Base-by-base conservation (phyloP, 306 rosid genomes). In the Vigna nakashimae region DNA sequence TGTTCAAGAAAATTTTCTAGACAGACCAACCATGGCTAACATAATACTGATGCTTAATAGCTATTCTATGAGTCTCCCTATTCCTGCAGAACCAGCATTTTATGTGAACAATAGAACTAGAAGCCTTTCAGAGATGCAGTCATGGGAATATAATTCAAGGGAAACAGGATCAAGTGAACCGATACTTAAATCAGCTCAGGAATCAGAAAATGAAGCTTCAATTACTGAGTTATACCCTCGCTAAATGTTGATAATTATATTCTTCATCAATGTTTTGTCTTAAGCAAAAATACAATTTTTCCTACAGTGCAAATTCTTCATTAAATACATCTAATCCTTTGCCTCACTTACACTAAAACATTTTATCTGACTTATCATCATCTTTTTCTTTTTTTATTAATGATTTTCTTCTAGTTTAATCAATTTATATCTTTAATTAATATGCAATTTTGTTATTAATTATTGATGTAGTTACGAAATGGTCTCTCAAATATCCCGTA, bases 11-110 rank as follows among this genome's bases (percentile, higher is more conserved):
- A 60, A 60, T 14, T 60, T 30, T 30, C 10, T 1, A 0, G 43
- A 60, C 66, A 30, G 43, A 60, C 66, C 66, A 60, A 60, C 43
- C 12, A 30, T 60, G 66, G 66, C 66, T 30, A 30, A 1, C 66
- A 30, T 60, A 30, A 15, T 60, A 7, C 43, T 60, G 2, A 60
- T 60, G 43, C 66, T 60, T 30, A 13, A 30, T 30, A 30, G 66
- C 12, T 7, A 30, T 30, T 60, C 43, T 60, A 6, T 60, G 2
- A 60, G 66, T 15, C 66, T 60, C 22, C 66, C 66, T 14, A 30
- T 60, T 60, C 66, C 66, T 14, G 6, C 22, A 1, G 66, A 60
- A 26, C 65, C 43, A 2, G 42, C 66, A 30, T 60, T 60, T 30
- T 30, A 30, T 30, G 2, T 60, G 12, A 60, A 30, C 2, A 30